Base-by-base conservation (phyloP, 1,284 basidiomycete genomes). In the Trichosporon sp. region DNA sequence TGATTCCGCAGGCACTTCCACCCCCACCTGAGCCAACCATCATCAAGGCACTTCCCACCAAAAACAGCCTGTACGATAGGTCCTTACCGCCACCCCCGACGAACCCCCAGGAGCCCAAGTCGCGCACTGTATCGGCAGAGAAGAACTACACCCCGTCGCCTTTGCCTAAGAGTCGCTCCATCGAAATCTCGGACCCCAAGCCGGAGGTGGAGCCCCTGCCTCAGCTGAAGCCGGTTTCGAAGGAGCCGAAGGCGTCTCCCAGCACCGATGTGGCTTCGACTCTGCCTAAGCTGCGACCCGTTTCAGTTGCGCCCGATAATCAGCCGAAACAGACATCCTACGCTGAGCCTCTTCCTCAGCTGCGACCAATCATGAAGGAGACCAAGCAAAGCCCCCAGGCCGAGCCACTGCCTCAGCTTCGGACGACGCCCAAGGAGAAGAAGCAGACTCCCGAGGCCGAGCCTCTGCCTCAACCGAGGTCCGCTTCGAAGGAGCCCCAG, bases 1-100 rank as follows among this genome's bases (percentile, higher is more conserved):
- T 31, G 6, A 60, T 60, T n/a, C 56, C 56, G 56, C 56, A 60
- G 56, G 27, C 56, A 29, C 56, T 42, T n/a, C 51, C 63, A 15
- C 34, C 67, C 21, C 53, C 35, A n/a, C 27, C 35, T n/a, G 42
- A 67, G 44, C 42, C 64, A 8, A 64, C 63, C 63, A 47, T 47
- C 25, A 64, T 64, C 25, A 53, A 62, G 68, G 64, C 68, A 68
- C 68, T 68, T 68, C 68, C 68, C 13, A 68, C 53, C 18, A 44
- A 63, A 31, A 60, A 60, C 29, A 32, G 56, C 27, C 27, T 60
- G 18, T 60, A 15, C 56, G 56, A 60, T n/a, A 32, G 29, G 56
- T 32, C 56, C 15, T 60, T 12, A 31, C 68, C 13, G 58, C 35
- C 44, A 64, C 69, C 47, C 12, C 53, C 70, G 12, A 42, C 47